Evolutionary conservation across 2,329 filamentous ascomycete genomes (phyloP).

Genomic region (Lasiodiplodia sp.): DNA sequence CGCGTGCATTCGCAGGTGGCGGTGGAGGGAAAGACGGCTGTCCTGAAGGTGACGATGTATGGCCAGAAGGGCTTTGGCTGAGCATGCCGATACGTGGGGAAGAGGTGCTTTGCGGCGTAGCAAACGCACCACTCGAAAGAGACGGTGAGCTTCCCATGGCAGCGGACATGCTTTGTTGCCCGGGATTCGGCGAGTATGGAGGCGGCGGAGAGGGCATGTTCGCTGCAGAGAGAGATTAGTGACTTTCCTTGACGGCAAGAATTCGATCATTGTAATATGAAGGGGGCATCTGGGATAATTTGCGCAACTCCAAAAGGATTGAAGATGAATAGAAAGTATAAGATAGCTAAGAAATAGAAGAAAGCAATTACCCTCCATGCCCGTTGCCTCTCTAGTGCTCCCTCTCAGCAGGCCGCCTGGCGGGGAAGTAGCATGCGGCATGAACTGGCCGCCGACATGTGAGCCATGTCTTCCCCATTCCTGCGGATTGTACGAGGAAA

Average conservation of each 20-base stretch:
- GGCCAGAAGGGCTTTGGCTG: conserved; percentile 38
- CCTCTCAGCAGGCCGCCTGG: conserved; percentile 43
- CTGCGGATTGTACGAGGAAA: conserved; percentile 56
- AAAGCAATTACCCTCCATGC: conserved; percentile 55
- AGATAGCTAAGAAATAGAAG: conserved; percentile 4
- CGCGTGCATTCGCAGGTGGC: conserved; percentile 40
- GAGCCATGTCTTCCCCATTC: conserved; percentile 53
- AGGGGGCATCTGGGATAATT: neutral
- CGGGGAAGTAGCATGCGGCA: conserved; percentile 41
- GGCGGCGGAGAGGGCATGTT: conserved; percentile 59
- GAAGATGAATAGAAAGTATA: neutral
- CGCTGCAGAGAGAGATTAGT: conserved; percentile 42
- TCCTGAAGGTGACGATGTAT: conserved; percentile 39
- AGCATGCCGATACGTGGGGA: conserved; percentile 43
- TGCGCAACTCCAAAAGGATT: neutral
- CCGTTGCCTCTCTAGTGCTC: conserved; percentile 36
- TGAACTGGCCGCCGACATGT: conserved; percentile 20
- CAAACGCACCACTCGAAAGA: conserved; percentile 44
- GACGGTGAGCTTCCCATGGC: conserved; percentile 40
- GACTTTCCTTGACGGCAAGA: neutral
- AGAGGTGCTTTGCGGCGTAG: conserved; percentile 26
- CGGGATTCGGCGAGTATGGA: conserved; percentile 56
- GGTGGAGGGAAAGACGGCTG: conserved; percentile 50
- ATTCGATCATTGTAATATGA: neutral
- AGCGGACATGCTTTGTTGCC: conserved; percentile 46